Base-by-base conservation (phyloP, 768 basidiomycete genomes). In the Leccinum pellstonianum region DNA sequence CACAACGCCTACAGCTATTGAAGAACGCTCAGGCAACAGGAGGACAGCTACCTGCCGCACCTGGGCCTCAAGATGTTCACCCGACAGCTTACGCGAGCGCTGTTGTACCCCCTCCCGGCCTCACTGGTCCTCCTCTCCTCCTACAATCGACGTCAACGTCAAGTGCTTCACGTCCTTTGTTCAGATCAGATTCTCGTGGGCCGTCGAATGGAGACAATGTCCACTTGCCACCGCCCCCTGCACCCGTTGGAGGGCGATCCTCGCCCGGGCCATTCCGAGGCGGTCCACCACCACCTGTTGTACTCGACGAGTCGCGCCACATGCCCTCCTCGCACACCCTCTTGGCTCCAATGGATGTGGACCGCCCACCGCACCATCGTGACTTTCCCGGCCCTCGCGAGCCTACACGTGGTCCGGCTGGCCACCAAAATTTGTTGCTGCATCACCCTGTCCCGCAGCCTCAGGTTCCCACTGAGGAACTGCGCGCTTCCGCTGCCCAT, bases 51-150 rank as follows among this genome's bases (percentile, higher is more conserved):
- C 93, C 90, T 48, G 89, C 92, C 46, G 91, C 95, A 7, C 95
- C 95, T 43, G 89, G 90, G 2, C 95, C 95, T 5, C 91, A 95
- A 65, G 95, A 98, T 66, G 95, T 98, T 0, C 95, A 98, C 68
- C 95, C 95, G 1, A 96, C 93, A 3, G 93, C 93, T 5, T 98
- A 97, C 66, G 91, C 92, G 0, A 90, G 86, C 61, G 82, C 87
- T 0, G 83, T 88, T 23, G 83, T 87, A 1, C 88, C 87, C 12
- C 88, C 90, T 27, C 83, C 84, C 1, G 84, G 86, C 7, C 77
- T 91, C 14, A 77, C 78, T 8, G 90, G 90, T 0, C 88, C 87
- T 0, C 86, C 87, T 23, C 77, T 90, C 21, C 73, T 89, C 54
- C 65, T 91, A 27, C 83, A 87, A 64, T 76, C 83, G 1, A 66